Evolutionary conservation across 768 basidiomycete genomes (phyloP).

Genomic region (Lactarius trivialis): DNA sequence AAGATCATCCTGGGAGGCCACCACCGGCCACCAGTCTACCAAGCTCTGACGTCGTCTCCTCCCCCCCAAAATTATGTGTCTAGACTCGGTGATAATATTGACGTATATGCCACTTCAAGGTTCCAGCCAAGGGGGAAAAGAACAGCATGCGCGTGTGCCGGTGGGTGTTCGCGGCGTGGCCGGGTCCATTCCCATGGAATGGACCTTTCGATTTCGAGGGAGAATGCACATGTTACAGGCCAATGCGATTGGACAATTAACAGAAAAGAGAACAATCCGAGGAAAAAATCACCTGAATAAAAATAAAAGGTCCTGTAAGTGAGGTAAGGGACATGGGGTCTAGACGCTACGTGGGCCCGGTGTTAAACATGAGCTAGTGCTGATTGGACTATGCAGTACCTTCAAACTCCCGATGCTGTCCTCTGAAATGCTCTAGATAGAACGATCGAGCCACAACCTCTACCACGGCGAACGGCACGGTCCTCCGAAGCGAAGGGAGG

Average conservation of each 20-base stretch:
- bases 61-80: neutral
- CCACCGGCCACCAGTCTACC: neutral
- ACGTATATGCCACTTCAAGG: neutral
- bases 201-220: neutral
- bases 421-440: neutral
- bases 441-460: neutral
- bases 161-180: neutral
- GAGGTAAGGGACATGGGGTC: neutral
- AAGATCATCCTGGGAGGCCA: neutral
- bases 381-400: neutral
- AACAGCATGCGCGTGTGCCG: neutral
- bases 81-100: neutral
- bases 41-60: neutral
- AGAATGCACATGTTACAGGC: neutral
- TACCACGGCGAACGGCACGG: neutral
- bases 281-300: neutral
- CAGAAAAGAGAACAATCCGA: neutral
- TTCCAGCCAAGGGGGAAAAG: neutral
- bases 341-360: neutral
- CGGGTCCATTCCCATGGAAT: neutral
- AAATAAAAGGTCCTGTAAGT: neutral
- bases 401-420: neutral
- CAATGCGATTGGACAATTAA: neutral
- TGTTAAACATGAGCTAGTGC: neutral
- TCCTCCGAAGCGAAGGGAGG: neutral